Base-by-base conservation (phyloP, 192 early-diverging fungal genomes). In the Coemansia furcata region DNA sequence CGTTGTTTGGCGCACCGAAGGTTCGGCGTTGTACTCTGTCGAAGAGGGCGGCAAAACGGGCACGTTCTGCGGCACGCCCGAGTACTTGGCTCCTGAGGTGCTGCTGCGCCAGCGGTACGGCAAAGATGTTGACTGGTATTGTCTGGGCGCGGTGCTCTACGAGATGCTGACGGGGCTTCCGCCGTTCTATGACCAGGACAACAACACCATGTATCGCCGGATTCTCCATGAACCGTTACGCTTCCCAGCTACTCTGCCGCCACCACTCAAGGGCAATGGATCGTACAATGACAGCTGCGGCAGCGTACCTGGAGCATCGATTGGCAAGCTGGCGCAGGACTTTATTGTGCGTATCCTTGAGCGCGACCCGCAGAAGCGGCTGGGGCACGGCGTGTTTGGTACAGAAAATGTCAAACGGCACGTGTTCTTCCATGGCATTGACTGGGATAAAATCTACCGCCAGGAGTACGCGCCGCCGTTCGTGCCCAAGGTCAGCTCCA, bases 61-160 rank as follows among this genome's bases (percentile, higher is more conserved):
- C 52, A 89, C 88, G 4, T 89, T 91, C 62, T 91, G 90, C 76
- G 90, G 90, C 4, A 91, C 90, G 15, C 87, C 90, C n/a, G 89
- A 80, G 71, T 87, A 89, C 62, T 72, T 91, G 36, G 88, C 89
- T 1, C 90, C 90, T 21, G 90, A 91, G 66, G 85, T 91, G 3
- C 67, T 90, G 19, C 67, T 78, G 54, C 83, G 85, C 8, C 72
- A 88, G 55, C 73, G 83, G 8, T 91, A 91, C 62, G 84, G 78
- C 58, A 83, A 83, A 30, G 77, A 83, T 19, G 87, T 91, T 12
- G 90, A 91, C 71, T 90, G 88, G 90, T 90, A 85, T 78, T 82
- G 87, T 14, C 80, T 91, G 12, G 89, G 89, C 6, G 85, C 90
- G 52, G 76, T 91, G 26, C 77, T 90, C 68, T 91, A 87, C 63